Base-by-base conservation (phyloP, 2,329 filamentous ascomycete genomes). In the Xylaria sp. region DNA sequence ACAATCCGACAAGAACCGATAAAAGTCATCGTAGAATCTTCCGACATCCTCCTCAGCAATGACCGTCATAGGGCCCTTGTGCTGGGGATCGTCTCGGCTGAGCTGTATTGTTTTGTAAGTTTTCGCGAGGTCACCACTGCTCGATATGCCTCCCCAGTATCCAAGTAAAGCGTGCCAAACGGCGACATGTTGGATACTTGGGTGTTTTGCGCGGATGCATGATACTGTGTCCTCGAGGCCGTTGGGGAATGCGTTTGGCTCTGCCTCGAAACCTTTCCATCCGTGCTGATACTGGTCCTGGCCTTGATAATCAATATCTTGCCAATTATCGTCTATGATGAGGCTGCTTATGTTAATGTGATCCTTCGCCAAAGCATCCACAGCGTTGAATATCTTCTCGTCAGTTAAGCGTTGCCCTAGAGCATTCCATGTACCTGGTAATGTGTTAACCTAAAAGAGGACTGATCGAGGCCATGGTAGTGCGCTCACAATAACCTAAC, bases 241-340 rank as follows among this genome's bases (percentile, higher is more conserved):
- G 2, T 82, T 76, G 0, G 93, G 92, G 55, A 99, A 99, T 0
- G 86, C 85, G 21, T 82, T 78, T 9, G 84, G 80, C 53, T 95
- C 90, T 0, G 93, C 94, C 68, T 97, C 92, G 60, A 99, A 97
- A 7, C 88, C 83, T 8, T 84, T 83, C 91, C 90, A 96, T 21
- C 86, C 82, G 52, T 82, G 74, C 45, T 83, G 79, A 57, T 81
- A 84, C 58, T 84, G 80, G 17, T 77, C 76, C 4, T 77, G 66
- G 0, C 78, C 78, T 20, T 68, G 63, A 24, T 78, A 73, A 60
- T 83, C 84, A 43, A 96, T 80, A 7, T 88, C 84, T 71, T 96
- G 92, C 94, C 94, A 99, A 64, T 95, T 96, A 68, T 99, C 94
- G 64, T 99, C 94, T 58, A 99, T 96, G 57, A 97, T 96, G 2